Evolutionary conservation across 2,329 filamentous ascomycete species (phyloP), one percentile per base, ranked within the genome.

Genomic region (Leptographium flavum): DNA sequence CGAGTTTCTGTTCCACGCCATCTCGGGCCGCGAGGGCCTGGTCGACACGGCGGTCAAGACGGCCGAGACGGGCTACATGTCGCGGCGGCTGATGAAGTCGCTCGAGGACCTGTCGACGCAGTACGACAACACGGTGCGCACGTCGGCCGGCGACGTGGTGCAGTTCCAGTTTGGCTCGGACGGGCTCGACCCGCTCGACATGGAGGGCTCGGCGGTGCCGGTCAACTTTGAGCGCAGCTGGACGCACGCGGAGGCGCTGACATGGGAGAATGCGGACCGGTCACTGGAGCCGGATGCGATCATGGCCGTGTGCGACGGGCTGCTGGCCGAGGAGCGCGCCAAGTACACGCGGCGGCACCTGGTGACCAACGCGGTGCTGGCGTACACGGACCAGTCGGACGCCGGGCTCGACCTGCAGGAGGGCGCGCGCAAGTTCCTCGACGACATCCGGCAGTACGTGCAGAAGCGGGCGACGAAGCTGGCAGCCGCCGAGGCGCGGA

Each of bases 21-120:
- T 96, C 67, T 94, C 87, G 56, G 92, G 92, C 55, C 84, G 92
- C 78, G 92, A 96, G 76, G 92, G 92, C 77, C 69, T 98, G 53
- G 88, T 98, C 57, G 92, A 98, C 74, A 98, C 92, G 2, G 92
- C 92, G 49, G 92, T 96, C 66, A 98, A 98, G 69, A 98, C 92
- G 44, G 92, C 92, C 44, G 92, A 98, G 63, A 98, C 92, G 11
- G 92, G 92, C 52, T 98, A 98, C 66, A 98, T 98, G 92, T 96
- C 90, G 51, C 81, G 92, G 65, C 81, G 92, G 54, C 63, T 98
- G 59, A 98, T 98, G 90, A 98, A 98, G 64, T 94, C 87, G 3
- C 66, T 98, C 41, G 92, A 98, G 60, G 92, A 98, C 68, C 67
- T 96, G 3, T 94, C 88, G 1, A 87, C 85, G 1, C 79, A 87